Base-by-base conservation (phyloP, 352 stramenopile genomes). In the Phytophthora cryptogea region DNA sequence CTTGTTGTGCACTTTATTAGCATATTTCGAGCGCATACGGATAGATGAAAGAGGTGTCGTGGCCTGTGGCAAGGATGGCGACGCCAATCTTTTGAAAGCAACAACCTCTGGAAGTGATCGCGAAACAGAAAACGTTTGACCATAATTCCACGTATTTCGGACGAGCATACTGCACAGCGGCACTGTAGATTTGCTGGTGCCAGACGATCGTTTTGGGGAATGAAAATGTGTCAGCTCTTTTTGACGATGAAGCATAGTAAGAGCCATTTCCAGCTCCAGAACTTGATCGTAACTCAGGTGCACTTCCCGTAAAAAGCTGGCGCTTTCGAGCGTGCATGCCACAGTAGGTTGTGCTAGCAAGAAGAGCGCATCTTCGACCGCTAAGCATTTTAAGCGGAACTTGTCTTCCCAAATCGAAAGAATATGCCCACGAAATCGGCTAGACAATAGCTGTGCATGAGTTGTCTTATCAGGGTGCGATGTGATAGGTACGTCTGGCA, bases 361-460 rank as follows among this genome's bases (percentile, higher is more conserved):
- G 23, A 81, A 82, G 1, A 86, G 14, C n/a, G 63, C 41, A 43
- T 89, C 81, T 37, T 82, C 63, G 1, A 56, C 42, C 4, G 51
- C 70, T 30, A 90, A 60, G 14, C 54, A 41, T 4, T 68, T 72
- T 7, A 52, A 45, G 3, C 54, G 51, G 45, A 87, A 77, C 56
- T 90, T 90, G 49, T 83, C 66, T 26, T 89, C 74, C 81, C 81
- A 90, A 1, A 90, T 17, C n/a, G 53, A 57, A 28, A 76, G 50
- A 13, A 50, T 26, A 26, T 70, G 59, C 8, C 54, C 45, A 27
- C 42, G 43, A 54, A 63, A 51, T 13, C 31, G 50, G 9, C 4
- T 50, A 27, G 27, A 26, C 40, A 39, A 26, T 16, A 17, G 33
- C 6, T 27, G 8, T 6, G 52, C 27, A 13, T 30, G 28, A 30